These are phyloP conservation scores for Monosporozyma solicola DNA, from an alignment of 805 yeast species.

Conservation along the genomic window DNA sequence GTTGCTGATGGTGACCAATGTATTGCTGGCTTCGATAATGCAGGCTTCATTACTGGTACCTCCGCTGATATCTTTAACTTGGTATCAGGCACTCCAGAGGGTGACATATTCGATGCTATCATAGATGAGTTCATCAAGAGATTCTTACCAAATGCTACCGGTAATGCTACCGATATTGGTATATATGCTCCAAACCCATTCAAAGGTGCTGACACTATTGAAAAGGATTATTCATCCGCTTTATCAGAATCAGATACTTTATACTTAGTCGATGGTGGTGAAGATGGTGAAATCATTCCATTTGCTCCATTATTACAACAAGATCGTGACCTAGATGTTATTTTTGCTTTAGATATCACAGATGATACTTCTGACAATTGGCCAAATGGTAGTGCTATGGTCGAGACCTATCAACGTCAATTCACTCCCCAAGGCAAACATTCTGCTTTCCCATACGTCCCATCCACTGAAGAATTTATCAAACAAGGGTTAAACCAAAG, in stretches of 20 bases:
- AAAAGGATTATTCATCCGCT: slow-evolving; percentile 28
- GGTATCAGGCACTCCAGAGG: slow-evolving; percentile 40
- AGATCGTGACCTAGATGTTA: slow-evolving; percentile 48
- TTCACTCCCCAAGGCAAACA: slow-evolving; percentile 44
- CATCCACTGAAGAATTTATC: slow-evolving; percentile 53
- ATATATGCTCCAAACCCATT: slow-evolving; percentile 67
- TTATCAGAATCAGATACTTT: slow-evolving; percentile 37
- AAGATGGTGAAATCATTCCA: slow-evolving; percentile 56
- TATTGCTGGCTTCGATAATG: slow-evolving; percentile 64
- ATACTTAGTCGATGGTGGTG: slow-evolving; percentile 64
- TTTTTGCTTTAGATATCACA: slow-evolving; percentile 58
- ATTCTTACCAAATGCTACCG: slow-evolving; percentile 39
- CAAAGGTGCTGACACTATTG: slow-evolving; percentile 33
- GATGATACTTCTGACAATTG: slow-evolving; percentile 51
- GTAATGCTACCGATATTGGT: slow-evolving; percentile 55
- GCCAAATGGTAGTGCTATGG: slow-evolving; percentile 62
- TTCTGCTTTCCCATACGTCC: slow-evolving; percentile 72
- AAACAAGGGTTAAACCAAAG: slow-evolving; percentile 52
- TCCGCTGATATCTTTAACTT: slow-evolving; percentile 74
- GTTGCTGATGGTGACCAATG: slow-evolving; percentile 43
- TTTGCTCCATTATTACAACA: slow-evolving; percentile 52
- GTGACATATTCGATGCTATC: slow-evolving; percentile 13
- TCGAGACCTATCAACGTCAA: slow-evolving; percentile 50
- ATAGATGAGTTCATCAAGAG: slow-evolving; percentile 29
- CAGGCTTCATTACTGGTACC: slow-evolving; percentile 74